These are phyloP conservation scores for Trichoderma hamatum DNA, from an alignment of 2,329 filamentous ascomycete species.

Conservation along the genomic window DNA sequence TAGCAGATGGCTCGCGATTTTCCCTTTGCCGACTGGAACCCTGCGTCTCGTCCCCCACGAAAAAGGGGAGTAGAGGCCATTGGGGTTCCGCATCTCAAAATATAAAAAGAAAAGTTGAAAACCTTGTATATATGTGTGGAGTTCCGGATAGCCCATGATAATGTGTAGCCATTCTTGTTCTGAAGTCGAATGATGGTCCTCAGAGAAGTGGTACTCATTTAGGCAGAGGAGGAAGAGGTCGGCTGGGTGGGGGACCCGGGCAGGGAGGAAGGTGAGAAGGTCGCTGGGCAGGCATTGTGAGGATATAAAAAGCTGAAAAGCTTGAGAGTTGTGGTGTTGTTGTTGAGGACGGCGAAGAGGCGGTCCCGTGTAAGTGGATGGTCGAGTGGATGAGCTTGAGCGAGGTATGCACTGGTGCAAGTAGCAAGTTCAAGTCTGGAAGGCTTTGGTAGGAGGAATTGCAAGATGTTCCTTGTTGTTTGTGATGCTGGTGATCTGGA, in stretches of 20 bases:
- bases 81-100: not conserved
- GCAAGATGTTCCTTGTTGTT: not conserved
- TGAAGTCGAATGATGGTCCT: not conserved
- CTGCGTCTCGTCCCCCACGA: not conserved
- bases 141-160: conserved; percentile 20
- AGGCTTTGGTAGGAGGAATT: not conserved
- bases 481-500: conserved; percentile 25
- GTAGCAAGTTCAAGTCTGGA: not conserved
- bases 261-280: conserved; percentile 69
- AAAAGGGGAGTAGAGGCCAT: not conserved
- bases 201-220: conserved; percentile 51
- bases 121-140: conserved; percentile 5
- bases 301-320: conserved; percentile 23
- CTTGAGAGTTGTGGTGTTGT: conserved; percentile 24
- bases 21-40: conserved; percentile 7
- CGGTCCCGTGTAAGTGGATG: conserved; percentile 23
- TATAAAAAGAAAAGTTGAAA: not conserved
- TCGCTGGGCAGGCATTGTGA: conserved; percentile 60
- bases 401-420: not conserved
- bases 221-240: conserved; percentile 66
- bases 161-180: conserved; percentile 34
- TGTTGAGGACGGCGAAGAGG: conserved; percentile 26
- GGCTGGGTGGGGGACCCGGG: conserved; percentile 66
- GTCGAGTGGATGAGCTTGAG: not conserved
- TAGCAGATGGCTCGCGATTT: conserved; percentile 17